These are phyloP conservation scores for Dryadomyces quercivorus DNA, from an alignment of 2,329 filamentous ascomycete species.

Conservation along the genomic window DNA sequence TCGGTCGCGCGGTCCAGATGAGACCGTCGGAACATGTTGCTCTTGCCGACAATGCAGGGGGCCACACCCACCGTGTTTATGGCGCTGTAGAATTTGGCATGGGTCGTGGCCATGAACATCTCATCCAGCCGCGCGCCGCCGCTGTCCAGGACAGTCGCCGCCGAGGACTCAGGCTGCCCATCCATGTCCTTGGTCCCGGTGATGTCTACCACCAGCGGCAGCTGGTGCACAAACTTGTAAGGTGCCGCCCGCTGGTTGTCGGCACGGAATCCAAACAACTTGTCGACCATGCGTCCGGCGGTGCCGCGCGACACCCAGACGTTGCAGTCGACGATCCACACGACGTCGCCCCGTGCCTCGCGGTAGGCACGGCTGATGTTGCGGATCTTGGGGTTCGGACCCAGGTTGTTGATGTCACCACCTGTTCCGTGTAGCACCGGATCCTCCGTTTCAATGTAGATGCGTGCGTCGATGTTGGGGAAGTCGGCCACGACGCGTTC, in stretches of 20 bases:
- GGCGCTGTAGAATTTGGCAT: slow-evolving; percentile 95
- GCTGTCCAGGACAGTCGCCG: slow-evolving; percentile 16
- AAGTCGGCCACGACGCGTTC: slow-evolving; percentile 62
- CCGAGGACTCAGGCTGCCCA: no score
- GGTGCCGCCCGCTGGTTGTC: slow-evolving; percentile 25
- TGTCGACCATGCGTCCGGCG: slow-evolving; percentile 79
- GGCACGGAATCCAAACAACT: slow-evolving; percentile 55
- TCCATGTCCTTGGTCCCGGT: not conserved
- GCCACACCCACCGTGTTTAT: slow-evolving; percentile 90
- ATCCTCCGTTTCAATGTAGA: slow-evolving; percentile 29
- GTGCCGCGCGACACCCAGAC: slow-evolving; percentile 78
- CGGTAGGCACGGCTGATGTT: slow-evolving; percentile 92
- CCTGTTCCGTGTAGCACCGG: slow-evolving; percentile 23
- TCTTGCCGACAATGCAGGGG: slow-evolving; percentile 91
- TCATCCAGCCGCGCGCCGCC: slow-evolving; percentile 83
- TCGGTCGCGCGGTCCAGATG: slow-evolving; percentile 68
- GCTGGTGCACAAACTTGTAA: slow-evolving; percentile 90
- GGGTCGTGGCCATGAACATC: slow-evolving; percentile 83
- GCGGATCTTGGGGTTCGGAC: slow-evolving; percentile 95
- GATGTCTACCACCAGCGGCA: slow-evolving; percentile 79
- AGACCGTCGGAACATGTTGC: slow-evolving; percentile 93
- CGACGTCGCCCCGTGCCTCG: slow-evolving; percentile 73
- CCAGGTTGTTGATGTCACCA: slow-evolving; percentile 47
- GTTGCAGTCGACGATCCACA: slow-evolving; percentile 96
- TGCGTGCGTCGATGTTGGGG: slow-evolving; percentile 61